Conservation (phyloP, 192 early-diverging fungal genomes). For the Bifiguratus adelaidae region DNA sequence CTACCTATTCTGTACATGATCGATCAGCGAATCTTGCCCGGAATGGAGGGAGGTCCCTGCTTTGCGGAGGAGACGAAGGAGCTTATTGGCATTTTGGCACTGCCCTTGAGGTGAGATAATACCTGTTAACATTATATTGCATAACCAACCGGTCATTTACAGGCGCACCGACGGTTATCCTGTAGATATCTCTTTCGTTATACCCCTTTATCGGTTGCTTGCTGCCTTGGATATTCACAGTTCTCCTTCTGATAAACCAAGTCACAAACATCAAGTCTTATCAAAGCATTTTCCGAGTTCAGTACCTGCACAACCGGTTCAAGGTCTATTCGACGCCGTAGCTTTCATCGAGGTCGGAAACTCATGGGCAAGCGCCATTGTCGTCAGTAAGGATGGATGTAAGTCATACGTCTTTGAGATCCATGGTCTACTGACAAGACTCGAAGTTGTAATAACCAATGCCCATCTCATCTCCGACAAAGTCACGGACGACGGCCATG, state of each 20-base stretch:
- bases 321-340: too few species aligned
- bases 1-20: constrained; percentile 15
- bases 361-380: constrained; percentile 23
- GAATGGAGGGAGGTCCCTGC: constrained; percentile 14
- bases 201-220: constrained; percentile 19
- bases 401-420: neutral
- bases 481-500: too few species aligned
- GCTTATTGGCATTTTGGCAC: constrained; percentile 18
- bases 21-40: constrained; percentile 22
- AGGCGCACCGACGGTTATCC: constrained; percentile 27
- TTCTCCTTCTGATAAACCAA: too few species aligned
- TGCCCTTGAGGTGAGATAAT: constrained; percentile 17
- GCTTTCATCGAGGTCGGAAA: constrained; percentile 24
- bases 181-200: constrained; percentile 21
- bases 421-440: too few species aligned
- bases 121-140: too few species aligned
- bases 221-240: constrained; percentile 15
- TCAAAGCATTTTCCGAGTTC: too few species aligned
- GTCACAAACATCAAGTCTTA: too few species aligned
- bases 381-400: constrained; percentile 25
- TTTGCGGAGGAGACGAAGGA: constrained; percentile 14
- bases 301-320: too few species aligned
- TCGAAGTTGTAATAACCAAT: too few species aligned
- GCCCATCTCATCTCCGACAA: too few species aligned
- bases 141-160: neutral